Percentiles rank a stretch among this genome's conserved stretches.
phyloP scores from a whole-genome alignment of 352 stramenopile species.

The Phytophthora tentaculata region DNA sequence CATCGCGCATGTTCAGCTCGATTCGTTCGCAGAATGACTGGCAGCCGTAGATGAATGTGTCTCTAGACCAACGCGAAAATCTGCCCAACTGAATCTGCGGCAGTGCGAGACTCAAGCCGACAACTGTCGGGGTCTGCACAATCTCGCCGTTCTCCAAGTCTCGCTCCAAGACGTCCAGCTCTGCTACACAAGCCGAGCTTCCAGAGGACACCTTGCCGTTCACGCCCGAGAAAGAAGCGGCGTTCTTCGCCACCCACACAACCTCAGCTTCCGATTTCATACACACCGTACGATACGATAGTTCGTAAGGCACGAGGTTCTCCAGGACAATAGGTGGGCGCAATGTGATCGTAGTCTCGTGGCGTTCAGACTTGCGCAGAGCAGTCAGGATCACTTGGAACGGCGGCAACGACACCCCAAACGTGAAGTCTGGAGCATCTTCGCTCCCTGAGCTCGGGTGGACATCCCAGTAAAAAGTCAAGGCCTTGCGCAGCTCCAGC shows the following conservation, averaged over 20 bases:
- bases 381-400: constrained; percentile 82
- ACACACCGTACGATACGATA: constrained; percentile 78
- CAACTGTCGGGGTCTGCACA: constrained; percentile 58
- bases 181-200: constrained; percentile 58
- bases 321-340: constrained; percentile 74
- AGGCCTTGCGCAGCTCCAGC: constrained; percentile 63
- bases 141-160: constrained; percentile 40
- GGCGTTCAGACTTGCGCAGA: constrained; percentile 74
- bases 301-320: constrained; percentile 77
- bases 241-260: constrained; percentile 67
- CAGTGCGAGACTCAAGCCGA: constrained; percentile 77
- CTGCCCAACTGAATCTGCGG: constrained; percentile 60
- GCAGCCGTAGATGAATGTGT: constrained; percentile 76
- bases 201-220: constrained; percentile 63
- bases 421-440: constrained; percentile 28
- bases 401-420: constrained; percentile 60
- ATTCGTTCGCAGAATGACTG: constrained; percentile 69
- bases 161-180: constrained; percentile 74
- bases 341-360: constrained; percentile 77
- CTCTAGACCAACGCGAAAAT: constrained; percentile 62
- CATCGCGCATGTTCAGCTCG: constrained; percentile 62
- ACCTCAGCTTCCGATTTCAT: constrained; percentile 78
- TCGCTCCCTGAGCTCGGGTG: constrained; percentile 41
- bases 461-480: constrained; percentile 83
- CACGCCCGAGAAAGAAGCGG: constrained; percentile 69